Evolutionary conservation across 2,329 filamentous ascomycete species (phyloP), one percentile per base, ranked within the genome.

Genomic region (Trichoderma arundinaceum): DNA sequence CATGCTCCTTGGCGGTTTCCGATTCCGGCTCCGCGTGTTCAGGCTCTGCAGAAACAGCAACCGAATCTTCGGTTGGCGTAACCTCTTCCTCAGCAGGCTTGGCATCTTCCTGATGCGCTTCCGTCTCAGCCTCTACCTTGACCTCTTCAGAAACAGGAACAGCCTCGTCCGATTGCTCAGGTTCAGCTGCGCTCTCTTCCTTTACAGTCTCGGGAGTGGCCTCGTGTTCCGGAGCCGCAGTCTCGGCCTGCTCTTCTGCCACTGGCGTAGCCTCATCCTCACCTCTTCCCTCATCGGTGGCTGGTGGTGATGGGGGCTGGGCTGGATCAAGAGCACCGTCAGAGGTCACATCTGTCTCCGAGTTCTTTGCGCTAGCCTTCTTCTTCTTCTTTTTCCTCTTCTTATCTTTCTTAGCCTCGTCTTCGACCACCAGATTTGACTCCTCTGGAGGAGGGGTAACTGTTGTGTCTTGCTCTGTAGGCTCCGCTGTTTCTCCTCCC

Each of bases 321-420:
- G 44, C 46, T 4, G 60, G 65, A 17, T 66, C 65, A 48, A 56
- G 60, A 38, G 46, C 48, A n/a, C 54, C 52, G 12, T 68, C 67
- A 39, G 61, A 38, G 33, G 66, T 38, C 12, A 54, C 60, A n/a
- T 57, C 54, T 28, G 48, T 58, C 17, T 67, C 64, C 6, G 64
- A 66, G 7, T 54, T 46, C 59, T 61, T 64, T 17, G 46, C 46
- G 43, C 62, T 61, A 19, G n/a, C 61, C 62, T 65, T 67, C 66
- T 65, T 68, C 65, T 64, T 66, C 65, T 65, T 67, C 41, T 64
- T 67, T 39, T 60, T 67, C 56, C 57, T 68, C 61, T 67, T 64
- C 60, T 68, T 64, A 46, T 65, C 60, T 15, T 60, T 67, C 48
- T 60, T 67, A 22, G 35, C 65, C 57, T 67, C 56, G 22, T 66